phyloP scores from a whole-genome alignment of 1,139 yeast genomes.

The Candida buenavistaensis region DNA sequence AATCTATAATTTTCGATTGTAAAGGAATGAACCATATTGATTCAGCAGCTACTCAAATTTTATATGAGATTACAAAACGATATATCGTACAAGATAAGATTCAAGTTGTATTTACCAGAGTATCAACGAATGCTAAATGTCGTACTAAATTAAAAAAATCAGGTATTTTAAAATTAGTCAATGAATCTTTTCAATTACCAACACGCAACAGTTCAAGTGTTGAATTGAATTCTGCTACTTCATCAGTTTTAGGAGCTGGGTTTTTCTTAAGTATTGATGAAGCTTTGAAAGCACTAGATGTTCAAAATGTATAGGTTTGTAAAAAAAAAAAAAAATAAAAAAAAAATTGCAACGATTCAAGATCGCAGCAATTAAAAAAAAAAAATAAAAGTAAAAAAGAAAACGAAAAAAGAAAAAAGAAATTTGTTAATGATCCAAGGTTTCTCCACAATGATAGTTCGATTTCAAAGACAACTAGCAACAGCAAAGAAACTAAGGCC shows the following conservation, averaged over 20 bases:
- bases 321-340: slow-evolving; percentile 1
- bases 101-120: slow-evolving; percentile 27
- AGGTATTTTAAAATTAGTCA: slow-evolving; percentile 27
- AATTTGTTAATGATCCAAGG: too few species aligned
- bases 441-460: slow-evolving; percentile 3
- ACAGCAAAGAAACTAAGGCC: slow-evolving; percentile 10
- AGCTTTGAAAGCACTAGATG: slow-evolving; percentile 22
- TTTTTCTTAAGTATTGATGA: slow-evolving; percentile 35
- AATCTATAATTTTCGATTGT: slow-evolving; percentile 31
- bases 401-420: neutral
- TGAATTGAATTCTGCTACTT: slow-evolving; percentile 7
- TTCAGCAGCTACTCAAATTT: slow-evolving; percentile 32
- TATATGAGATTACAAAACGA: slow-evolving; percentile 26
- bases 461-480: slow-evolving; percentile 5
- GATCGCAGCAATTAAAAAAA: too few species aligned
- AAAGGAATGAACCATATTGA: slow-evolving; percentile 35
- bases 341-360: too few species aligned
- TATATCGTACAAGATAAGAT: slow-evolving; percentile 22
- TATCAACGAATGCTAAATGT: slow-evolving; percentile 21
- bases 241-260: slow-evolving; percentile 31
- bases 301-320: slow-evolving; percentile 5
- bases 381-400: slow-evolving; percentile 4
- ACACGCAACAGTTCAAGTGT: slow-evolving; percentile 2
- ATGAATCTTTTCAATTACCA: slow-evolving; percentile 14
- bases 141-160: slow-evolving; percentile 22